phyloP scores from a whole-genome alignment of 257 asterid genomes.

The Primulina eburnea region DNA sequence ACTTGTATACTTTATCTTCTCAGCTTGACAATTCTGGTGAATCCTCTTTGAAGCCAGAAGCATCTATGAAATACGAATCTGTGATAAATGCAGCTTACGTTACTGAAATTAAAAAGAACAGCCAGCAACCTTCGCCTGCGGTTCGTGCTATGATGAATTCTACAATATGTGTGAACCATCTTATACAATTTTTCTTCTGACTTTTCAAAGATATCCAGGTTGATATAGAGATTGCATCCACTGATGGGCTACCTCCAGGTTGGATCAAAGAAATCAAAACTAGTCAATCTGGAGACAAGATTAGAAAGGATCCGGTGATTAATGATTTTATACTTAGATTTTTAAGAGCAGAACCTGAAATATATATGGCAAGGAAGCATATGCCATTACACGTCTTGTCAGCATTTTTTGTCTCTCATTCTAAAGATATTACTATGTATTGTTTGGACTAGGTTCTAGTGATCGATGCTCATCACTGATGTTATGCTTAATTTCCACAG shows the following conservation, averaged over 20 bases:
- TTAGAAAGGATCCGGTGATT: conserved; percentile 56
- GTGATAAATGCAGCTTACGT: conserved; percentile 12
- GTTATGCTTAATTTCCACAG: conserved; percentile 36
- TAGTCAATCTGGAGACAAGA: conserved; percentile 38
- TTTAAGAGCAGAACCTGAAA: not conserved
- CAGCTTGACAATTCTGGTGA: conserved; percentile 33
- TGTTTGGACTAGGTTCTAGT: not conserved
- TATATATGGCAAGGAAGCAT: not conserved
- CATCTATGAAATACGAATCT: conserved; percentile 20
- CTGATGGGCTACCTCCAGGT: conserved; percentile 27
- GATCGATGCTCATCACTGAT: not conserved
- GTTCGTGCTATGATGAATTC: not conserved
- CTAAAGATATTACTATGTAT: not conserved
- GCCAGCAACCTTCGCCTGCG: not conserved
- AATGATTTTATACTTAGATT: not conserved
- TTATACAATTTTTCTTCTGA: not conserved
- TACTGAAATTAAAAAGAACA: conserved; percentile 18
- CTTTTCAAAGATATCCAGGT: not conserved
- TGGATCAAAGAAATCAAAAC: conserved; percentile 61
- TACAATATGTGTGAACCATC: not conserved
- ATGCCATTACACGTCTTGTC: not conserved
- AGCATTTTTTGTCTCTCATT: not conserved
- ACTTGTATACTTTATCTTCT: conserved; percentile 4
- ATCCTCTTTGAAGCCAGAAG: conserved; percentile 14
- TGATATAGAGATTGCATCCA: not conserved